These are phyloP conservation scores for Westerdykella ornata DNA, from an alignment of 2,329 filamentous ascomycete species.

Conservation along the genomic window DNA sequence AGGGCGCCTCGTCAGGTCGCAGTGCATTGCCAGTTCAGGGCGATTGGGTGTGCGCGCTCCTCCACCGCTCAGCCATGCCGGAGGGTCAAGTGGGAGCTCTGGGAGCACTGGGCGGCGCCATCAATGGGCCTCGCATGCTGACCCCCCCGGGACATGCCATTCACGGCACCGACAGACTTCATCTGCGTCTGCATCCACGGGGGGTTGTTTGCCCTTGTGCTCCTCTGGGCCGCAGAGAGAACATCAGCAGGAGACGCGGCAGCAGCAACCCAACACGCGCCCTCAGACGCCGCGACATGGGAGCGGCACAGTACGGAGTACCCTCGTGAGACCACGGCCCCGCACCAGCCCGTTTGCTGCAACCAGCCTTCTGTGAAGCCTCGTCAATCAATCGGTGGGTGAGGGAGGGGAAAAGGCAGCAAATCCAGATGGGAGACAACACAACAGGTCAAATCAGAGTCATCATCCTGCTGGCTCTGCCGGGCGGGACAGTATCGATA, in stretches of 20 bases:
- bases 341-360: slow-evolving; percentile 1
- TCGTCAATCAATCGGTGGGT: too few species aligned
- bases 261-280: too few species aligned
- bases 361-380: neutral
- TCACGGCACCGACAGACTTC: too few species aligned
- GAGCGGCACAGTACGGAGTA: neutral
- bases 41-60: neutral
- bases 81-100: neutral
- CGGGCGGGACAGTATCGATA: too few species aligned
- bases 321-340: neutral
- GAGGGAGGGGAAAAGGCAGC: too few species aligned
- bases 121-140: neutral
- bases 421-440: too few species aligned
- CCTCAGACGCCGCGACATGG: neutral
- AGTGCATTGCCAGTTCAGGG: neutral
- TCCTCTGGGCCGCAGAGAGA: too few species aligned
- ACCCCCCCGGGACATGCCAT: neutral
- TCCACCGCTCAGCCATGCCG: neutral
- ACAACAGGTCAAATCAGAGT: too few species aligned
- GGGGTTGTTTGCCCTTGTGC: too few species aligned
- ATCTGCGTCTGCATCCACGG: too few species aligned
- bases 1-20: slow-evolving; percentile 1
- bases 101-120: neutral
- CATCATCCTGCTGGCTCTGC: too few species aligned
- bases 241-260: too few species aligned